Conservation (phyloP, 1,284 basidiomycete genomes). For the Leucoagaricus sp. region DNA sequence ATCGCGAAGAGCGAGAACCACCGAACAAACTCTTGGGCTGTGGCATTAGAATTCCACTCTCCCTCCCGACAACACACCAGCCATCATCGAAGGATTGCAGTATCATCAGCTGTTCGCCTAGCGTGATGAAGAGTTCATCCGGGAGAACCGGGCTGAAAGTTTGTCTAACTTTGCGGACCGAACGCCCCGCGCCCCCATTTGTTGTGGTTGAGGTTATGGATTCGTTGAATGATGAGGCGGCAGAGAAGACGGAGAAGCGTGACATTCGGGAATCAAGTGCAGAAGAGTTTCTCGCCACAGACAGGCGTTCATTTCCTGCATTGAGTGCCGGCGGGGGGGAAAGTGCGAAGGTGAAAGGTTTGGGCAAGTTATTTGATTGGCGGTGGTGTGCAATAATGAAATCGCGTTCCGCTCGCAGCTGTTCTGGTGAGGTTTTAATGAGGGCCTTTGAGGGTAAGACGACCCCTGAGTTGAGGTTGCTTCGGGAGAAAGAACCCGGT, state of each 20-base stretch:
- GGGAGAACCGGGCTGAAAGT: slow-evolving; percentile 66
- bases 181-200: slow-evolving; percentile 28
- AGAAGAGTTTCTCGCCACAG: slow-evolving; percentile 1
- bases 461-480: slow-evolving; percentile 44
- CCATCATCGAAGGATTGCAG: slow-evolving; percentile 71
- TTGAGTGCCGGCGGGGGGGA: slow-evolving; percentile 22
- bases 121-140: slow-evolving; percentile 58
- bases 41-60: slow-evolving; percentile 33
- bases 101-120: slow-evolving; percentile 60
- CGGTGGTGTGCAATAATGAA: slow-evolving; percentile 49
- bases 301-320: slow-evolving; percentile 14
- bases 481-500: slow-evolving; percentile 41
- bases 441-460: slow-evolving; percentile 42
- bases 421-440: slow-evolving; percentile 38
- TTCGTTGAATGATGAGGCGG: slow-evolving; percentile 30
- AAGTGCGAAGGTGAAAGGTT: slow-evolving; percentile 46
- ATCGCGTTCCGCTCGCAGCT: slow-evolving; percentile 31
- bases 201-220: slow-evolving; percentile 28
- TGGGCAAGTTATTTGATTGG: slow-evolving; percentile 48
- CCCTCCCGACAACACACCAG: slow-evolving; percentile 71
- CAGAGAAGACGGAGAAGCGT: slow-evolving; percentile 41
- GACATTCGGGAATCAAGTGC: slow-evolving; percentile 18
- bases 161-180: slow-evolving; percentile 57
- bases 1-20: slow-evolving; percentile 19
- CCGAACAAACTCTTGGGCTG: slow-evolving; percentile 40